These are phyloP conservation scores for Dactylellina drechsleri DNA, from an alignment of 2,329 filamentous ascomycete genomes.

Conservation along the genomic window DNA sequence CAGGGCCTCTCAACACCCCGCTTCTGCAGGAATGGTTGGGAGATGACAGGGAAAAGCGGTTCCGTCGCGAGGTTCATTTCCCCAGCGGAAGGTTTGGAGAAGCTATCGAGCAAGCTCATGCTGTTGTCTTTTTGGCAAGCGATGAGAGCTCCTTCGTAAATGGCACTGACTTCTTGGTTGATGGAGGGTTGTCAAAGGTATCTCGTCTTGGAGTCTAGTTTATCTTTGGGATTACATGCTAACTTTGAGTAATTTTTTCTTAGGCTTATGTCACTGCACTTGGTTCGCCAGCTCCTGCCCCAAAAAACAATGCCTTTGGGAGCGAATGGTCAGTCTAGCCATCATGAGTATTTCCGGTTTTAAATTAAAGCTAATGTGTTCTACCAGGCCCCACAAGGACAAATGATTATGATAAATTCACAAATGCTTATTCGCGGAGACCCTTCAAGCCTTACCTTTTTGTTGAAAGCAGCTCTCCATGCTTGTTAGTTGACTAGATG, in stretches of 20 bases:
- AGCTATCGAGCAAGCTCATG: slow-evolving; percentile 91
- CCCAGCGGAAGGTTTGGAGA: slow-evolving; percentile 88
- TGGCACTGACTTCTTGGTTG: slow-evolving; percentile 90
- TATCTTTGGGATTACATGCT: not conserved
- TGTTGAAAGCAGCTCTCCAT: too few relatives aligned
- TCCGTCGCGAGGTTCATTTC: slow-evolving; percentile 87
- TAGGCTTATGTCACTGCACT: slow-evolving; percentile 79
- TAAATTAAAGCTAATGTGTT: not conserved
- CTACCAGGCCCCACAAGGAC: not conserved
- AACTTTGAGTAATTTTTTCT: not conserved
- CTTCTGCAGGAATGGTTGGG: slow-evolving; percentile 93
- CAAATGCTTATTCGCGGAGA: not conserved
- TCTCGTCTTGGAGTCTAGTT: not conserved
- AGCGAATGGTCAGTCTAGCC: slow-evolving; percentile 20
- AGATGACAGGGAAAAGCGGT: slow-evolving; percentile 82
- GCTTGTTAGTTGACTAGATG: not conserved
- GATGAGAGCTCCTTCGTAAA: slow-evolving; percentile 92
- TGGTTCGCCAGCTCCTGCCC: slow-evolving; percentile 68
- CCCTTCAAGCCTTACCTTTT: too few relatives aligned
- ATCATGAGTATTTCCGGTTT: not conserved
- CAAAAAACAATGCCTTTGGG: slow-evolving; percentile 69
- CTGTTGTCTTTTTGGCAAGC: slow-evolving; percentile 84
- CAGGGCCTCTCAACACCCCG: slow-evolving; percentile 90
- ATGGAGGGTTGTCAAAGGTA: slow-evolving; percentile 90
- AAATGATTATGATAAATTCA: not conserved